Conservation (phyloP, 305 asterid genomes). For the Plantago rigida region DNA sequence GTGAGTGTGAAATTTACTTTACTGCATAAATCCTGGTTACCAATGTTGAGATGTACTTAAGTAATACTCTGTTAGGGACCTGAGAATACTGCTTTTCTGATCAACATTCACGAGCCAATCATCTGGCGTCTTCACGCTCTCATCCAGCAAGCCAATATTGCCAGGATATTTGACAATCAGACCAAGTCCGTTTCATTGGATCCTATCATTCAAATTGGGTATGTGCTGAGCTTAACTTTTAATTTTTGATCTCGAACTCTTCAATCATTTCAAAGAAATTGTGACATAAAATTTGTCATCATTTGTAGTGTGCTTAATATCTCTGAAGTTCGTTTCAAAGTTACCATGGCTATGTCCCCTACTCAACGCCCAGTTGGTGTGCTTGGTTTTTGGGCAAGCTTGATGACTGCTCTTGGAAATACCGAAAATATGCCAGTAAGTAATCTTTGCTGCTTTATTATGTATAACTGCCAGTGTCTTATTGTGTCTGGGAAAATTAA, state of each 20-base stretch:
- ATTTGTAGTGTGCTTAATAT: slow-evolving; percentile 81
- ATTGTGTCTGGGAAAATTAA: too few relatives aligned
- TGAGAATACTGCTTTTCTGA: slow-evolving; percentile 81
- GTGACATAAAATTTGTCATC: slow-evolving; percentile 21
- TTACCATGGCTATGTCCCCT: slow-evolving; percentile 98
- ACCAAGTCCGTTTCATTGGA: slow-evolving; percentile 91
- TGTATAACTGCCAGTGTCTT: neutral
- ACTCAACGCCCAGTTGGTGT: slow-evolving; percentile 99
- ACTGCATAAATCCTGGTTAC: slow-evolving; percentile 23
- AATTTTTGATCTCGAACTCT: neutral
- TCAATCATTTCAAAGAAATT: neutral
- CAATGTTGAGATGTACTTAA: slow-evolving; percentile 24
- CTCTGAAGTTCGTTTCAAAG: slow-evolving; percentile 88
- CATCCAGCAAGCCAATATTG: slow-evolving; percentile 70
- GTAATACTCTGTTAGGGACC: slow-evolving; percentile 60
- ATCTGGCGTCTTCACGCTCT: slow-evolving; percentile 97
- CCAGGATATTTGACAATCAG: slow-evolving; percentile 49
- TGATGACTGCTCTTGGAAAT: slow-evolving; percentile 99
- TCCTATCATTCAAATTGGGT: slow-evolving; percentile 93
- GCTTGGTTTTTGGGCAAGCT: slow-evolving; percentile 99
- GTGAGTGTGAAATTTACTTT: slow-evolving; percentile 40
- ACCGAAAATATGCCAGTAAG: slow-evolving; percentile 99
- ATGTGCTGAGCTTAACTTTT: slow-evolving; percentile 25
- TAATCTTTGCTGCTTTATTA: slow-evolving; percentile 23
- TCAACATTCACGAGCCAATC: slow-evolving; percentile 90